These are phyloP conservation scores for Leishmania major DNA, from an alignment of 208 protist species.

Conservation along the genomic window DNA sequence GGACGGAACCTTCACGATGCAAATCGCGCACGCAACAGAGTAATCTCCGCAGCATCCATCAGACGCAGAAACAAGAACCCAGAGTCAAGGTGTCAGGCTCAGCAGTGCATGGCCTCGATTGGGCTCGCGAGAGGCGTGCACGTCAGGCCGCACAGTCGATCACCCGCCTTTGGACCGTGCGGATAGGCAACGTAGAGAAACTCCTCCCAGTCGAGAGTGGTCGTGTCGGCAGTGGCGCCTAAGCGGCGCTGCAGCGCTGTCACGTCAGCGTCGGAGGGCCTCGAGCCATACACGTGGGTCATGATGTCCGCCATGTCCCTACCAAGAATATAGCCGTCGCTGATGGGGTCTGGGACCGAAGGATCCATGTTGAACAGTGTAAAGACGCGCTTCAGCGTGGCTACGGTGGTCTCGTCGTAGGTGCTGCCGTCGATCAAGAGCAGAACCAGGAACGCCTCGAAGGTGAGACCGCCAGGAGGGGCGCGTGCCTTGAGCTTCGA, in stretches of 20 bases:
- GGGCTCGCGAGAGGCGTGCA: constrained; percentile 20
- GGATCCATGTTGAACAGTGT: constrained; percentile 66
- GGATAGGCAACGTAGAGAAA: constrained; percentile 76
- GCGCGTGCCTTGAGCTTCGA: constrained; percentile 47
- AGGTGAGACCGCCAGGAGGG: constrained; percentile 42
- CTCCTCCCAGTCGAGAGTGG: constrained; percentile 78
- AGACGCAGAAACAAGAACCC: background rate
- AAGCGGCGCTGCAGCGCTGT: constrained; percentile 34
- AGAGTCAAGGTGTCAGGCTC: background rate
- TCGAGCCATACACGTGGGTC: constrained; percentile 39
- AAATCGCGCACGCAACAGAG: background rate
- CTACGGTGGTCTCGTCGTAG: constrained; percentile 49
- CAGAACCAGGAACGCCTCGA: constrained; percentile 68
- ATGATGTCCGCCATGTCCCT: constrained; percentile 50
- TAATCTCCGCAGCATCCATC: background rate
- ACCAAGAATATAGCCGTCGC: constrained; percentile 52
- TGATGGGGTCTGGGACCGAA: constrained; percentile 13
- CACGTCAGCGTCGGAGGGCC: constrained; percentile 32
- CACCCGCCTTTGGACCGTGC: constrained; percentile 26
- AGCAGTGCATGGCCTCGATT: constrained; percentile 31
- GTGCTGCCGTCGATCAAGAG: constrained; percentile 54
- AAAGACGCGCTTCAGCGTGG: constrained; percentile 50
- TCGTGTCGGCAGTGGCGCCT: constrained; percentile 51
- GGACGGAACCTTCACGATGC: background rate
- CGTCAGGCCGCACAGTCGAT: constrained; percentile 19